Evolutionary conservation across 148 eudicot genomes (phyloP).

Genomic region (Pouteria glomerata): DNA sequence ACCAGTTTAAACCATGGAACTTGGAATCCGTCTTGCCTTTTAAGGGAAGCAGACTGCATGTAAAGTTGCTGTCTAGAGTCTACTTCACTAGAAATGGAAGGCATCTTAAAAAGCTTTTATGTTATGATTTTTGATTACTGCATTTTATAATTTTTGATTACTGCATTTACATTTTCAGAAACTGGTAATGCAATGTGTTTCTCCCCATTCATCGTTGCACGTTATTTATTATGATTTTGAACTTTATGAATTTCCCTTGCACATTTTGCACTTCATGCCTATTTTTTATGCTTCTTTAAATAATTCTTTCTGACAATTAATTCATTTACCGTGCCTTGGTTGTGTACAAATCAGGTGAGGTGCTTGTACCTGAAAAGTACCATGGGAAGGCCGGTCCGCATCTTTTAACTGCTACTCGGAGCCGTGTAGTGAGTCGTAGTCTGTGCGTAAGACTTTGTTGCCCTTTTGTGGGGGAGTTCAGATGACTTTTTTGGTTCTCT

Average conservation of each 20-base stretch:
- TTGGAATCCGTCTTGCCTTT: too few species aligned
- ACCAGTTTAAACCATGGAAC: too few species aligned
- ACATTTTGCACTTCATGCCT: not conserved
- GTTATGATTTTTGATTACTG: too few species aligned
- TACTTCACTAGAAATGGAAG: not conserved
- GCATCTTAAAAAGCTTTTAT: not conserved
- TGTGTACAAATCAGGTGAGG: constrained; percentile 24
- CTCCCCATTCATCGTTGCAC: not conserved
- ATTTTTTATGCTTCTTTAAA: not conserved
- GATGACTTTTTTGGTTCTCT: too few species aligned
- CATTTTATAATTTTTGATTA: not conserved
- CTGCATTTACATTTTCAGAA: not conserved
- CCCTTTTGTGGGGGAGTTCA: constrained; percentile 9
- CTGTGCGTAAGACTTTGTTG: not conserved
- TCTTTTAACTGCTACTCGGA: constrained; percentile 22
- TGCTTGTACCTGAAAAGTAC: constrained; percentile 47
- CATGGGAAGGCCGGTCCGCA: constrained; percentile 40
- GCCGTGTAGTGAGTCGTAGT: not conserved
- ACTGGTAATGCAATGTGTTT: not conserved
- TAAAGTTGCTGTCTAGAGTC: not conserved
- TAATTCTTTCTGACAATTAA: not conserved
- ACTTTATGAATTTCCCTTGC: not conserved
- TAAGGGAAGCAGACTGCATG: not conserved
- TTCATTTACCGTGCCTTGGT: not conserved
- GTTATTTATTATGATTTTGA: not conserved